These are phyloP conservation scores for Hericium rajendrae DNA, from an alignment of 768 basidiomycete species.

Conservation along the genomic window DNA sequence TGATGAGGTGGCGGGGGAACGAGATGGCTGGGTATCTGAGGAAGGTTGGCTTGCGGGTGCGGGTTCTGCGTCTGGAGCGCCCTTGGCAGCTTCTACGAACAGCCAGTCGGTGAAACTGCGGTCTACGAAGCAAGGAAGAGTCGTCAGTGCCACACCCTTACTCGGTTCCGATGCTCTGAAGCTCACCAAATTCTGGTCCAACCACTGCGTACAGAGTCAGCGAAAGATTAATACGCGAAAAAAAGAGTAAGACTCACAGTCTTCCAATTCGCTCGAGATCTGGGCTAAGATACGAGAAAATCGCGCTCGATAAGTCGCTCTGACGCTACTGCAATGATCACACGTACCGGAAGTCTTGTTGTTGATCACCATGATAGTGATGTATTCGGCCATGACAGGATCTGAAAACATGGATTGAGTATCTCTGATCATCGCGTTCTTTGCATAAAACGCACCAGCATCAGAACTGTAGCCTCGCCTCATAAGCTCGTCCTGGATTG, in stretches of 20 bases:
- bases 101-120: conserved; percentile 83
- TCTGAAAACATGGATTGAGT: conserved; percentile 32
- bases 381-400: conserved; percentile 89
- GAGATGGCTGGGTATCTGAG: conserved; percentile 22
- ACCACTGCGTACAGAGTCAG: conserved; percentile 36
- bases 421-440: background rate
- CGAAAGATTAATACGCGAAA: background rate
- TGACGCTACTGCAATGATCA: background rate
- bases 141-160: background rate
- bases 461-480: conserved; percentile 67
- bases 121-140: conserved; percentile 34
- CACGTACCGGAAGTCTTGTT: conserved; percentile 70
- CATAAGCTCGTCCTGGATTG: conserved; percentile 75
- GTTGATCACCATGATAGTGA: conserved; percentile 92
- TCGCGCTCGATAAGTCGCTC: conserved; percentile 3
- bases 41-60: conserved; percentile 16
- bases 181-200: conserved; percentile 73
- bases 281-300: conserved; percentile 40
- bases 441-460: conserved; percentile 40
- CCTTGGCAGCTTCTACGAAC: conserved; percentile 71
- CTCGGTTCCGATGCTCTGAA: background rate
- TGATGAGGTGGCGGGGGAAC: conserved; percentile 14
- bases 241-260: conserved; percentile 35
- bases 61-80: conserved; percentile 36
- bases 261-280: conserved; percentile 82